phyloP scores from a whole-genome alignment of 108 stramenopile species.

The Licmophora abbreviata region DNA sequence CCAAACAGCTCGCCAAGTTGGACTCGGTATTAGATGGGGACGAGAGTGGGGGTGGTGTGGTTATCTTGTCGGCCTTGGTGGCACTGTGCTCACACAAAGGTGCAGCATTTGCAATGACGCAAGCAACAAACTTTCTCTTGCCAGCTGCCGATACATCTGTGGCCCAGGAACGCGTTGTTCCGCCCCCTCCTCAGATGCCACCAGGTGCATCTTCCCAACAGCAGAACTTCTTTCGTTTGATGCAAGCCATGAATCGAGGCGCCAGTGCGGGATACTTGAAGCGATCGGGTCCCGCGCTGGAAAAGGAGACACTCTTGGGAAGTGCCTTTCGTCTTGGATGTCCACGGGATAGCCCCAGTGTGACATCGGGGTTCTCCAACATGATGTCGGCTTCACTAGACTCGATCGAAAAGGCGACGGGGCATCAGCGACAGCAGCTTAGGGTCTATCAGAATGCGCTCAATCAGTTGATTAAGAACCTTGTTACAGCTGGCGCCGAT shows the following conservation, averaged over 20 bases:
- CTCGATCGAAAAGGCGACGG: conserved; percentile 37
- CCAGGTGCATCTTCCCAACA: conserved; percentile 24
- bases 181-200: conserved; percentile 21
- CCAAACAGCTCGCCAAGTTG: conserved; percentile 29
- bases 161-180: conserved; percentile 45
- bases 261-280: conserved; percentile 24
- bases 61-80: conserved; percentile 48
- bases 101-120: conserved; percentile 42
- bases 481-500: conserved; percentile 64
- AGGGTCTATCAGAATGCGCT: conserved; percentile 55
- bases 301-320: conserved; percentile 75
- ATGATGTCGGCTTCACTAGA: conserved; percentile 28
- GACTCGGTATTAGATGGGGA: conserved; percentile 29
- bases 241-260: conserved; percentile 33
- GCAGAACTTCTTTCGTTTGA: conserved; percentile 33
- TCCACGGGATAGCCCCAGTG: conserved; percentile 35
- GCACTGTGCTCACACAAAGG: conserved; percentile 65
- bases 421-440: conserved; percentile 49
- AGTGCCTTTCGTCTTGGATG: conserved; percentile 47
- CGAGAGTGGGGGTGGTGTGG: conserved; percentile 22
- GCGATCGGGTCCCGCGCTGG: conserved; percentile 73
- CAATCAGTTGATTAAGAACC: conserved; percentile 47
- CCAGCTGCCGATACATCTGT: conserved; percentile 41
- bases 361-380: conserved; percentile 28
- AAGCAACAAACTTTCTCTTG: conserved; percentile 40